These are phyloP conservation scores for Chlamydomonas asymmetrica DNA, from an alignment of 139 green algal genomes.

Conservation along the genomic window DNA sequence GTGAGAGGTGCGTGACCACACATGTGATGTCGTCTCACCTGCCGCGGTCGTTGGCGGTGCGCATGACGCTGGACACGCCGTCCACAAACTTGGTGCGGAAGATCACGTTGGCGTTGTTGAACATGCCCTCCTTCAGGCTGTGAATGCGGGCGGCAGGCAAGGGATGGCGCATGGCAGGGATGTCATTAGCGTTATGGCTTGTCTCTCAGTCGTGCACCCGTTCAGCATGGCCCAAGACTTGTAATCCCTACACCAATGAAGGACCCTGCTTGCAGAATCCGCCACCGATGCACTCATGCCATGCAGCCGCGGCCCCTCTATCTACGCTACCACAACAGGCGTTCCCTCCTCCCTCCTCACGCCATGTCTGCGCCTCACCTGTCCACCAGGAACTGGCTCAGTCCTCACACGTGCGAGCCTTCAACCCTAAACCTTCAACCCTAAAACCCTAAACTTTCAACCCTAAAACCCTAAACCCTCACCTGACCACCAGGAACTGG, in stretches of 20 bases:
- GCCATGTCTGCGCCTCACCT: too few relatives aligned
- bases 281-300: neutral
- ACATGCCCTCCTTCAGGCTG: conserved; percentile 98
- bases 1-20: too few relatives aligned
- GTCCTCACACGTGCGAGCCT: neutral
- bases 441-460: neutral
- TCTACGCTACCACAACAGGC: neutral
- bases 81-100: conserved; percentile 99
- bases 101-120: conserved; percentile 99
- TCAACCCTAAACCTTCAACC: neutral
- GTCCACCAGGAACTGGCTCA: neutral
- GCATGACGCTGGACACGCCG: conserved; percentile 88
- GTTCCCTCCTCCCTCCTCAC: too few relatives aligned
- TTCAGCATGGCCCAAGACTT: too few relatives aligned
- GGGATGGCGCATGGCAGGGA: neutral
- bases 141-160: conserved; percentile 18
- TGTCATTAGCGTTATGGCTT: neutral
- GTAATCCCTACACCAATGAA: neutral
- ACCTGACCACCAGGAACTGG: neutral
- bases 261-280: neutral
- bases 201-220: too few relatives aligned
- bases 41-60: conserved; percentile 53
- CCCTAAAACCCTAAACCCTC: neutral
- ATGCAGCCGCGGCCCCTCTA: neutral
- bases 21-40: too few relatives aligned